A percentile compares a stretch with the other conserved stretches of the same genome.
Evolutionary conservation across 768 basidiomycete species (phyloP).

Genomic region (Crepidotus variabilis): DNA sequence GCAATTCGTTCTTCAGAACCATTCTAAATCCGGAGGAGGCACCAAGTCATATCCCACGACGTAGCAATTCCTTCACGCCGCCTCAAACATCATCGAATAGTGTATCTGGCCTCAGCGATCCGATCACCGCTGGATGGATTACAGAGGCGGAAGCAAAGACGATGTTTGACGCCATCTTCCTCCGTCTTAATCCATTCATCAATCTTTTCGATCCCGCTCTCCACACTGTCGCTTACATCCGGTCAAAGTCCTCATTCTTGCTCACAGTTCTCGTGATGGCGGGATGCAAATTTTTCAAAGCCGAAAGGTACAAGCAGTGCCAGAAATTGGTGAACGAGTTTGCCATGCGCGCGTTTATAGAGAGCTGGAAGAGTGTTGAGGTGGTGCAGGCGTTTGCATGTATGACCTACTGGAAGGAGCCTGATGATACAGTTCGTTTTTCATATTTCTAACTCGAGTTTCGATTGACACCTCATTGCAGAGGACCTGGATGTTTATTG

Average conservation of each 20-base stretch:
- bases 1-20: slow-evolving; percentile 79
- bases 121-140: slow-evolving; percentile 68
- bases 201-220: slow-evolving; percentile 86
- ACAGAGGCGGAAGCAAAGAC: slow-evolving; percentile 65
- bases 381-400: slow-evolving; percentile 88
- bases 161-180: slow-evolving; percentile 75
- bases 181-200: slow-evolving; percentile 86
- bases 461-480: slow-evolving; percentile 24
- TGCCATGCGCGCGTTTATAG: slow-evolving; percentile 73
- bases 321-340: slow-evolving; percentile 72
- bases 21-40: slow-evolving; percentile 73
- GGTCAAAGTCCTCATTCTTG: slow-evolving; percentile 74
- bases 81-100: slow-evolving; percentile 36
- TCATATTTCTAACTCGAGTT: slow-evolving; percentile 10
- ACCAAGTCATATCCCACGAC: slow-evolving; percentile 31
- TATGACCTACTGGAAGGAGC: slow-evolving; percentile 87
- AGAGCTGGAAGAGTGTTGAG: slow-evolving; percentile 79
- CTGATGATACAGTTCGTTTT: slow-evolving; percentile 69
- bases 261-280: slow-evolving; percentile 85
- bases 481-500: slow-evolving; percentile 87
- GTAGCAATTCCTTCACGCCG: slow-evolving; percentile 35
- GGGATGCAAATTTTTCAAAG: slow-evolving; percentile 79
- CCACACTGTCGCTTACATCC: slow-evolving; percentile 78
- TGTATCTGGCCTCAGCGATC: slow-evolving; percentile 50
- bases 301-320: slow-evolving; percentile 61